A percentile compares a stretch with the other conserved stretches of the same genome.
phyloP scores from a whole-genome alignment of 805 yeast genomes.

The Saturnispora sekii region DNA sequence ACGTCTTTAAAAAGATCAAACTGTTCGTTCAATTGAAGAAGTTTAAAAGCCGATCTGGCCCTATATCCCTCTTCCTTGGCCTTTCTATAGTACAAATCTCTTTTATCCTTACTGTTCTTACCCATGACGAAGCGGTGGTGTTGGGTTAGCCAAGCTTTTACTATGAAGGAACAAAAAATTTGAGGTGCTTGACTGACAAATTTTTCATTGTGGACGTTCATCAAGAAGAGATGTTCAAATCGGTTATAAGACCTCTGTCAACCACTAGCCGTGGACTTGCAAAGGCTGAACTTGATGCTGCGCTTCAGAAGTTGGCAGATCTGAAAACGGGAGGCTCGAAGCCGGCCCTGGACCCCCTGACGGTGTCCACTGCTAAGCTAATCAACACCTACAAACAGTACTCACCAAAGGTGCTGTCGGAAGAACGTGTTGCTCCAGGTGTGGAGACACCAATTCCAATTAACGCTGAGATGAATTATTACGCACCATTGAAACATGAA shows the following conservation, averaged over 20 bases:
- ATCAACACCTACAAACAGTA: conserved; percentile 24
- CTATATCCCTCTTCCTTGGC: conserved; percentile 98
- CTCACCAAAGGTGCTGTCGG: conserved; percentile 29
- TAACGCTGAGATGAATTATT: conserved; percentile 71
- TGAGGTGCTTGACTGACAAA: neutral
- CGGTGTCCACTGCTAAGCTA: conserved; percentile 16
- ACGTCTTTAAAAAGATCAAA: conserved; percentile 71
- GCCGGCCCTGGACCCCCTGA: conserved; percentile 13
- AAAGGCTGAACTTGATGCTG: conserved; percentile 15
- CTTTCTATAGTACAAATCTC: conserved; percentile 84
- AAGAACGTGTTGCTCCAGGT: conserved; percentile 26
- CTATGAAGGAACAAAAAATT: neutral
- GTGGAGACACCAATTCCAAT: conserved; percentile 62
- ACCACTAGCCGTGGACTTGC: neutral
- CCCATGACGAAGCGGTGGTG: conserved; percentile 51
- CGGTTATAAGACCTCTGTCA: conserved; percentile 1
- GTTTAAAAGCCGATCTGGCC: conserved; percentile 92
- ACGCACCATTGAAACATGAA: conserved; percentile 66
- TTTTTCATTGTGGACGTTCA: neutral
- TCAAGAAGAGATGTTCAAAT: neutral
- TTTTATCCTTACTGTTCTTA: conserved; percentile 85
- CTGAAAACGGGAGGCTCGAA: conserved; percentile 14
- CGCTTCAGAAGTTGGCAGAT: conserved; percentile 22
- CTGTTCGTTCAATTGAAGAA: conserved; percentile 83
- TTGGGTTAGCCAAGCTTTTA: neutral